Base-by-base conservation (phyloP, 805 yeast genomes). In the Wickerhamomyces silvicola region DNA sequence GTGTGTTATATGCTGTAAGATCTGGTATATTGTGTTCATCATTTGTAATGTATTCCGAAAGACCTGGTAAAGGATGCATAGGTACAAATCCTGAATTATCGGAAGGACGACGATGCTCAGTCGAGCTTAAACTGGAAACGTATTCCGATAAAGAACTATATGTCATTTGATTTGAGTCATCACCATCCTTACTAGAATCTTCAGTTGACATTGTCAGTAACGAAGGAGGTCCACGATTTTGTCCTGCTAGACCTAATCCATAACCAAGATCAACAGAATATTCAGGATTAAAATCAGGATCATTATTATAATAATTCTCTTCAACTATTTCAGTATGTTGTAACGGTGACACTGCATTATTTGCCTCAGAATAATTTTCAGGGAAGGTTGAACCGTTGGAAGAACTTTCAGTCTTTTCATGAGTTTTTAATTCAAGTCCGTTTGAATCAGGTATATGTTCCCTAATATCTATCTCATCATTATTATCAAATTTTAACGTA, bases 151-250 rank as follows among this genome's bases (percentile, higher is more conserved):
- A 4, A 8, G 41, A 36, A 10, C 25, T 19, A 29, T 32, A 36
- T 11, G 34, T 24, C 4, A 32, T 31, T 5, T 13, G 17, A 11
- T 34, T 37, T 18, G 30, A 22, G 11, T 27, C 31, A 4, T 28
- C 30, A 15, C 14, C 25, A 4, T 24, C 26, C 6, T 22, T 7
- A 12, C 28, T 30, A 1, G 37, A 42, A 15, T 39, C 50, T 8
- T 36, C 46, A 3, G 51, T 36, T 7, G 42, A 30, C 32, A 42
- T 33, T 2, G 52, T 42, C 19, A 42, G 29, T 9, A 49, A 10
- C 7, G 53, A 47, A 4, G 56, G 54, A 2, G 54, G 54, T 2
- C 53, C 54, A 18, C 50, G 42, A 16, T 39, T 40, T 23, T 42
- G 48, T 11, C 42, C 42, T 2, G 42, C 38, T 11, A 37, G 22